Conservation (phyloP, 1,284 basidiomycete species). For the Dichomitus squalens region DNA sequence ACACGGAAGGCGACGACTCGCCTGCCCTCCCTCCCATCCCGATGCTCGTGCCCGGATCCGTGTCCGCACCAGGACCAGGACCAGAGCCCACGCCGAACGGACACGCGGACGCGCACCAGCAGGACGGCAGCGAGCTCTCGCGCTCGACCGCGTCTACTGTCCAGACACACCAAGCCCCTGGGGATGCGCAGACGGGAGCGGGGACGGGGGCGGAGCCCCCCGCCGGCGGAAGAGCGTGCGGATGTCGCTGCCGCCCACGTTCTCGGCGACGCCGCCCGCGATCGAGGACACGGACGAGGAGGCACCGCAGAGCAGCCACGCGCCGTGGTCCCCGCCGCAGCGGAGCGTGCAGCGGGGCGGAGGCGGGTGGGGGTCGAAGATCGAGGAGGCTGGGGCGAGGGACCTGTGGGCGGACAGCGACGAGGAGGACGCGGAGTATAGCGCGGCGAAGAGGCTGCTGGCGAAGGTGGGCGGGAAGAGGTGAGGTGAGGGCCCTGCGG, state of each 20-base stretch:
- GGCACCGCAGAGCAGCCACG: conserved; percentile 34
- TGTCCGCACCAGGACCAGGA: too few species aligned
- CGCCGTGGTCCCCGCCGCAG: conserved; percentile 22
- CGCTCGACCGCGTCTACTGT: conserved; percentile 28
- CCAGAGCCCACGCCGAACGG: background rate
- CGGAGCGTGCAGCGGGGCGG: too few species aligned
- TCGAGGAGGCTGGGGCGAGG: conserved; percentile 25
- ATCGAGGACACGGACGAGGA: conserved; percentile 61
- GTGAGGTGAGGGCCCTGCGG: background rate
- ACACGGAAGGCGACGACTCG: conserved; percentile 7
- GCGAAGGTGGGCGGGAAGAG: conserved; percentile 37
- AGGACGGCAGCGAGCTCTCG: conserved; percentile 31
- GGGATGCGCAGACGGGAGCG: background rate
- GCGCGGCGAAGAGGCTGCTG: conserved; percentile 55
- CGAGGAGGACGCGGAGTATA: conserved; percentile 71
- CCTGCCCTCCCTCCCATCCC: background rate
- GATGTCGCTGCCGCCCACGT: conserved; percentile 71
- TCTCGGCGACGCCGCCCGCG: conserved; percentile 68
- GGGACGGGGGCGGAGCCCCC: conserved; percentile 28
- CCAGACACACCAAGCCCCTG: background rate
- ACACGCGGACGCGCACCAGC: conserved; percentile 15
- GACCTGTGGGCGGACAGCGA: conserved; percentile 74
- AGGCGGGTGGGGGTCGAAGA: conserved; percentile 33
- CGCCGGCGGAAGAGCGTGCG: conserved; percentile 71
- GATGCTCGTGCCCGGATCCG: background rate